A percentile compares a stretch with the other conserved stretches of the same genome.
phyloP scores from a whole-genome alignment of 805 yeast species.

The Komagataella kurtzmanii region DNA sequence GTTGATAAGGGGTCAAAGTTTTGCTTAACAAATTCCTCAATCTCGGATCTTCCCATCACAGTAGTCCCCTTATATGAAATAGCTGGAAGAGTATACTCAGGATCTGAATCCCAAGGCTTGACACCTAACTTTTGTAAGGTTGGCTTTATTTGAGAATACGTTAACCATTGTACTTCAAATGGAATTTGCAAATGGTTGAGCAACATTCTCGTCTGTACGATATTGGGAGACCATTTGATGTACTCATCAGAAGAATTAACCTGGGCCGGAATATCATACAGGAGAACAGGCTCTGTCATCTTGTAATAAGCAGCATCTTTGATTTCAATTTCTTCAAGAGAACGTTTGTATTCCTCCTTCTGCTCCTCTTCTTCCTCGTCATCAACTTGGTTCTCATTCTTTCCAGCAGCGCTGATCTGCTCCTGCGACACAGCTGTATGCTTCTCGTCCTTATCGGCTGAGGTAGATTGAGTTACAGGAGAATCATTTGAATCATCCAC shows the following conservation, averaged over 20 bases:
- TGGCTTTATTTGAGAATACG: conserved; percentile 1
- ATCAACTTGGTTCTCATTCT: not conserved
- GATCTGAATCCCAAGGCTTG: not conserved
- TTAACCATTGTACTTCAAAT: conserved; percentile 1
- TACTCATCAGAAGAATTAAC: not conserved
- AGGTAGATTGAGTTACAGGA: not conserved
- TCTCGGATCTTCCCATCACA: conserved; percentile 1
- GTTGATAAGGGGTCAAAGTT: not conserved
- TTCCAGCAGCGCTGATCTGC: not conserved
- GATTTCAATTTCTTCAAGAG: not conserved
- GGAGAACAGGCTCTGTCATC: not conserved
- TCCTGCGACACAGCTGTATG: not conserved
- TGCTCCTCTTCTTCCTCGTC: not conserved
- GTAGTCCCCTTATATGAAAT: not conserved
- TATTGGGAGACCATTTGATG: conserved; percentile 1
- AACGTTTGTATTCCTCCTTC: not conserved
- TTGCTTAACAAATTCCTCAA: not conserved
- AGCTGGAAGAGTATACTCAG: conserved; percentile 2
- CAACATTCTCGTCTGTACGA: not conserved
- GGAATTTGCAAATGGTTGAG: conserved; percentile 1
- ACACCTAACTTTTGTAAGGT: not conserved
- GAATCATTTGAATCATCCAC: not conserved
- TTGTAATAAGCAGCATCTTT: not conserved
- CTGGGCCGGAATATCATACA: conserved; percentile 1
- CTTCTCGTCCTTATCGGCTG: not conserved